phyloP scores from a whole-genome alignment of 2,329 filamentous ascomycete species.

The Volutella citrinella region DNA sequence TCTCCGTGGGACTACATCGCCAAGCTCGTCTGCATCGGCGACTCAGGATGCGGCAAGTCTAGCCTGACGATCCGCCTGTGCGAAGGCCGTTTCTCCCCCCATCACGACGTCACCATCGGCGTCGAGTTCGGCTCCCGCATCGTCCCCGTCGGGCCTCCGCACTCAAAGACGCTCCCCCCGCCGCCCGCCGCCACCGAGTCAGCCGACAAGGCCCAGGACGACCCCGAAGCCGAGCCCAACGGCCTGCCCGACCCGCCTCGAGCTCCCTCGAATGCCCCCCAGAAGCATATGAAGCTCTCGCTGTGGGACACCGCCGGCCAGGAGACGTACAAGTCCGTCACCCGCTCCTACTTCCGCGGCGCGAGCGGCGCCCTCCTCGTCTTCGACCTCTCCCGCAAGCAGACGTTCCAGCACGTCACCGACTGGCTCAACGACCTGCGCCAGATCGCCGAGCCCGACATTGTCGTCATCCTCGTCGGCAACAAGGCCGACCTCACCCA shows the following conservation, averaged over 20 bases:
- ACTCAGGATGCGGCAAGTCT: conserved; percentile 94
- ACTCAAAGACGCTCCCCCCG: conserved; percentile 45
- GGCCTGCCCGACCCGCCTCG: conserved; percentile 55
- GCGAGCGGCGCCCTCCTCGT: conserved; percentile 72
- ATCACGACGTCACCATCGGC: conserved; percentile 96
- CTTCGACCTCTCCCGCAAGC: conserved; percentile 85
- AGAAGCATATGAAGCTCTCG: conserved; percentile 87
- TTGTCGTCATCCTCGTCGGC: conserved; percentile 90
- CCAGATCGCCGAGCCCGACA: conserved; percentile 92
- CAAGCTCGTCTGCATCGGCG: conserved; percentile 96
- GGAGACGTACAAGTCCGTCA: conserved; percentile 96
- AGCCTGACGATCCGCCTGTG: conserved; percentile 91
- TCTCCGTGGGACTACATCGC: conserved; percentile 96
- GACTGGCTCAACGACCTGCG: conserved; percentile 93
- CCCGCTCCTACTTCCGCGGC: conserved; percentile 88
- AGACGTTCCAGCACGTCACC: conserved; percentile 84
- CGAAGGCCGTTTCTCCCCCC: conserved; percentile 89
- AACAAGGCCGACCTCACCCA: conserved; percentile 87
- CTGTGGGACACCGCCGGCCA: conserved; percentile 97
- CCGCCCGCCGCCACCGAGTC: conserved; percentile 18
- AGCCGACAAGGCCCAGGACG: conserved; percentile 11
- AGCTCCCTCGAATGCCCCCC: conserved; percentile 37
- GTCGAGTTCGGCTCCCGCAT: conserved; percentile 95
- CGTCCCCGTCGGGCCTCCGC: conserved; percentile 83
- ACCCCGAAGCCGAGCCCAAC: conserved; percentile 17